phyloP scores from a whole-genome alignment of 805 yeast species.

The Pichia cabralensis region DNA sequence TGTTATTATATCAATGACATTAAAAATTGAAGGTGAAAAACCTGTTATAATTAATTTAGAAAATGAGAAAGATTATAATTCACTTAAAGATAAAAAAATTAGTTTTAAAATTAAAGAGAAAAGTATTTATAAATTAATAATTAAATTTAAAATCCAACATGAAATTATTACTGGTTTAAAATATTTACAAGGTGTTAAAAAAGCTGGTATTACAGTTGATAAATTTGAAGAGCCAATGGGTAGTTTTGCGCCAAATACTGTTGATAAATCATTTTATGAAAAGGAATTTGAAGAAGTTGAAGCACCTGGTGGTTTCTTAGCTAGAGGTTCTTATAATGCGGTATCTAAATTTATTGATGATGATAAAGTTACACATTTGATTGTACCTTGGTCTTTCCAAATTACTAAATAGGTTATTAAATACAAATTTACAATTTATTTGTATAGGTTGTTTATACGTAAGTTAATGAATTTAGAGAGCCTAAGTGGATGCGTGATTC shows the following conservation, averaged over 20 bases:
- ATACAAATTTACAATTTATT: not conserved
- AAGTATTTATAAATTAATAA: slow-evolving; percentile 58
- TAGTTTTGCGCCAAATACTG: slow-evolving; percentile 82
- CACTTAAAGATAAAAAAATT: slow-evolving; percentile 40
- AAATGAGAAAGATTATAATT: slow-evolving; percentile 43
- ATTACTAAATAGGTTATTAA: slow-evolving; percentile 41
- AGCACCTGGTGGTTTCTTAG: slow-evolving; percentile 85
- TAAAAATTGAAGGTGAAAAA: slow-evolving; percentile 54
- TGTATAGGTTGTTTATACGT: too few relatives aligned
- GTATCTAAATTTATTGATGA: slow-evolving; percentile 79
- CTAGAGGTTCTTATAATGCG: slow-evolving; percentile 79
- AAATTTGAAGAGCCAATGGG: slow-evolving; percentile 84
- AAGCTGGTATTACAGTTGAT: slow-evolving; percentile 81
- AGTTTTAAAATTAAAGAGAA: slow-evolving; percentile 73
- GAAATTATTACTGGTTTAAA: slow-evolving; percentile 78
- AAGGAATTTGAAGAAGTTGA: slow-evolving; percentile 59
- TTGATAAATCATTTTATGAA: slow-evolving; percentile 73
- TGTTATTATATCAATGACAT: slow-evolving; percentile 67
- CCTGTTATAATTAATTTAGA: slow-evolving; percentile 67
- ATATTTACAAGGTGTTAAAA: slow-evolving; percentile 75
- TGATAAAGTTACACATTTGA: slow-evolving; percentile 64
- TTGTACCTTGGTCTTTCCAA: slow-evolving; percentile 78
- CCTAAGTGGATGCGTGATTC: too few relatives aligned
- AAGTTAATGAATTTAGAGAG: too few relatives aligned
- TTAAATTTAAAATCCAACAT: slow-evolving; percentile 78